Percentiles rank a stretch among this genome's conserved stretches.
phyloP scores from a whole-genome alignment of 2,329 filamentous ascomycete species.

The Beauveria sp. region DNA sequence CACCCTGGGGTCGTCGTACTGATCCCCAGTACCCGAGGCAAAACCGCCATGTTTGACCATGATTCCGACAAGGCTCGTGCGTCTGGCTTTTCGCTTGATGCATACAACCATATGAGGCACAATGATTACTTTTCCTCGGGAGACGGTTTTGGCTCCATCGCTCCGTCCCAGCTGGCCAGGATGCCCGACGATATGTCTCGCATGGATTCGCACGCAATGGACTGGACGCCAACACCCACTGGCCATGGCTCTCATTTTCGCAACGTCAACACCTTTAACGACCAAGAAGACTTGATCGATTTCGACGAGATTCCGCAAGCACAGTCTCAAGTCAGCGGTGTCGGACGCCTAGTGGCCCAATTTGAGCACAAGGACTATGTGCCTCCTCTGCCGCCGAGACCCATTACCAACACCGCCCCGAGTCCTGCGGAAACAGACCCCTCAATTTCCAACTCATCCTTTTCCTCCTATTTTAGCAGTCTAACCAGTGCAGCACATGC shows the following conservation, averaged over 20 bases:
- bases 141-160: neutral
- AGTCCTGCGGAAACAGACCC: slow-evolving; percentile 21
- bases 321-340: slow-evolving; percentile 18
- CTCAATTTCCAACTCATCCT: slow-evolving; percentile 19
- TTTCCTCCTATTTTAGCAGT: slow-evolving; percentile 26
- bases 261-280: slow-evolving; percentile 8
- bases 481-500: slow-evolving; percentile 19
- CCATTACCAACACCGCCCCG: slow-evolving; percentile 20
- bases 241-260: slow-evolving; percentile 20
- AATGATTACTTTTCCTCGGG: neutral
- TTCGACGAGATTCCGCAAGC: slow-evolving; percentile 13
- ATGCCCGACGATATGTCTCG: neutral
- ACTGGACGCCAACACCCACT: slow-evolving; percentile 28
- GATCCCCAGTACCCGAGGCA: neutral
- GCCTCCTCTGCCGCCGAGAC: slow-evolving; percentile 29
- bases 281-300: slow-evolving; percentile 14
- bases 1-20: neutral
- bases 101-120: neutral
- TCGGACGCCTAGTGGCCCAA: slow-evolving; percentile 32
- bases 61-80: slow-evolving; percentile 1
- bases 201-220: slow-evolving; percentile 23
- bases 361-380: slow-evolving; percentile 33
- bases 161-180: neutral
- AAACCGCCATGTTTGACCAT: slow-evolving; percentile 7
- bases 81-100: slow-evolving; percentile 2